Base-by-base conservation (phyloP, 2,329 filamentous ascomycete species). In the Hymenoscyphus fructigenus region DNA sequence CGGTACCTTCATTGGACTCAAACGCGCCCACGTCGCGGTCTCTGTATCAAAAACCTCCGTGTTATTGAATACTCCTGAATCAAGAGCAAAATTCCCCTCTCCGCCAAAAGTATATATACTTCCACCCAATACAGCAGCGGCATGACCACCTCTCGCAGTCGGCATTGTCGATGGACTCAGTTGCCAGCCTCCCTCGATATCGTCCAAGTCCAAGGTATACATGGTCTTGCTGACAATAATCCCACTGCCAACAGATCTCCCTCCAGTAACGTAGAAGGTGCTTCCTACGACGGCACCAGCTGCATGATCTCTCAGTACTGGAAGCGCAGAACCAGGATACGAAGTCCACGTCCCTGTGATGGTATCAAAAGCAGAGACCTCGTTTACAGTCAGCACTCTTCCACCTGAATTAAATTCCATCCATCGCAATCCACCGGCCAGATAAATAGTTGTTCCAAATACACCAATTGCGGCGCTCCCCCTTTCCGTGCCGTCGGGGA, bases 31-130 rank as follows among this genome's bases (percentile, higher is more conserved):
- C 1, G 34, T 66, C 14, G 77, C 66, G 1, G 65, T 70, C 23
- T 28, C 23, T 0, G 69, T 67, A 57, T 79, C 71, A 59, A 75
- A 79, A 0, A 69, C 69, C 50, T 78, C 73, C 5, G 71, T 71
- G n/a, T 78, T 64, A 6, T 70, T 65, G 61, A 75, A 78, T 0
- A 78, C 68, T 0, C 73, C 75, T 53, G 59, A 34, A 5, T 53
- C 59, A 20, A 29, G 55, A 32, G 65, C 60, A 0, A 59, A 23
- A 59, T 79, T 77, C 0, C 76, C 78, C 57, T 80, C 78, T 4
- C 78, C 78, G 0, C 78, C 78, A 61, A 80, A 73, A 0, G 75
- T 73, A 55, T 76, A 80, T 10, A 79, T 67, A n/a, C 66, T 66
- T 0, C 53, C 62, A 0, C 69, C 74, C 0, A 79, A 58, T 0